Evolutionary conservation across 2,329 filamentous ascomycete genomes (phyloP), one percentile per base, ranked within the genome.

Genomic region (Boeremia exigua): DNA sequence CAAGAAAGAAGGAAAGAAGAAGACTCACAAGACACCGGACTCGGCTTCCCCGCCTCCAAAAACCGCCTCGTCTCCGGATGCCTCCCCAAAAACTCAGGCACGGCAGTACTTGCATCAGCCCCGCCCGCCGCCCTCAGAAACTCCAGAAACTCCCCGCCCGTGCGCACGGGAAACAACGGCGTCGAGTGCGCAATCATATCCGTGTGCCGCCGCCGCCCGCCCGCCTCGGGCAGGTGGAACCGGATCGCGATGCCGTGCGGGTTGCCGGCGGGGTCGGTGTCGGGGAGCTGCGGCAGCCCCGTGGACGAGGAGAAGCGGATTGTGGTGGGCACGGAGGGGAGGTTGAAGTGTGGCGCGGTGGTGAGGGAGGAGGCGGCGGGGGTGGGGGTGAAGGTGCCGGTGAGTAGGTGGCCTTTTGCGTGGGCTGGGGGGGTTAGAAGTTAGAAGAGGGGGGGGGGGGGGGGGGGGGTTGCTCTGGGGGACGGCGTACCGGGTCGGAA

Each of bases 171-270:
- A 69, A 86, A 86, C 67, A 75, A 79, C 2, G 79, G 75, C 1
- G 80, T 81, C 1, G 78, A 81, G 69, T 86, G 83, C 0, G 77
- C 70, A 46, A 86, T 73, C 60, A 86, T 81, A 63, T 87, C 84
- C 1, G 83, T 86, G 69, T 86, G 84, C 17, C 76, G 68, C 12
- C 78, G 63, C 66, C 70, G 44, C 70, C 77, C 33, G 67, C 69
- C 75, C 17, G 70, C 53, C 3, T 70, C 66, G 4, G 78, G 79
- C 54, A 79, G 79, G 32, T 81, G 81, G 69, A 84, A 84, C 39
- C 83, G 80, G 4, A 76, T 71, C 17, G 77, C 74, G 43, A 84
- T 80, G 30, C 71, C 71, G 29, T 78, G 78, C 0, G 82, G 82
- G 55, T 80, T 79, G 58, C 78, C 77, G 47, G 78, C 79, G 9